These are phyloP conservation scores for Hepatocystis sp. DNA, from an alignment of 169 alveolate genomes.

Conservation along the genomic window DNA sequence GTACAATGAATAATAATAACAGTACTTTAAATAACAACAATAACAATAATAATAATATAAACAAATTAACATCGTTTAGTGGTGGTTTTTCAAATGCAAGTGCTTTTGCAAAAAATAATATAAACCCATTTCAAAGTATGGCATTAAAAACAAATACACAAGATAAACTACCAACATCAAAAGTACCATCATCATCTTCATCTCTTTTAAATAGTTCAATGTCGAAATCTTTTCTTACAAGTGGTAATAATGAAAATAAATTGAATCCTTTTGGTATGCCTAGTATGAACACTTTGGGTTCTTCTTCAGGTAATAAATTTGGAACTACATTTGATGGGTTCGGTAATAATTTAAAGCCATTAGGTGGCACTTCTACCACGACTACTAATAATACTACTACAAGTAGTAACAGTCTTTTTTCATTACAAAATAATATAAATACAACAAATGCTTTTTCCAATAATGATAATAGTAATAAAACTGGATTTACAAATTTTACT, in stretches of 20 bases:
- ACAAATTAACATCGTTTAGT: conserved; percentile 60
- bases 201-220: conserved; percentile 13
- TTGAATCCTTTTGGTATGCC: conserved; percentile 38
- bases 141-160: conserved; percentile 56
- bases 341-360: conserved; percentile 38
- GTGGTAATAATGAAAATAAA: conserved; percentile 18
- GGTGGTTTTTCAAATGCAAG: conserved; percentile 65
- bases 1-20: too few species aligned
- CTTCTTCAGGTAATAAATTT: conserved; percentile 55
- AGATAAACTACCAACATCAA: too few species aligned
- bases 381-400: too few species aligned
- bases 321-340: conserved; percentile 28
- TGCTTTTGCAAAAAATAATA: conserved; percentile 61
- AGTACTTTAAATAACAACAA: conserved; percentile 2
- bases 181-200: conserved; percentile 18
- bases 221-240: conserved; percentile 18
- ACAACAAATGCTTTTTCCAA: background rate
- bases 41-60: conserved; percentile 16
- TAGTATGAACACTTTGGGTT: background rate
- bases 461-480: background rate
- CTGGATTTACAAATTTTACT: conserved; percentile 19
- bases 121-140: conserved; percentile 74
- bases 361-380: too few species aligned
- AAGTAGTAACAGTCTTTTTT: conserved; percentile 46
- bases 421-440: conserved; percentile 22